Conservation (phyloP, 306 rosid species). For the Cicer bijugum region DNA sequence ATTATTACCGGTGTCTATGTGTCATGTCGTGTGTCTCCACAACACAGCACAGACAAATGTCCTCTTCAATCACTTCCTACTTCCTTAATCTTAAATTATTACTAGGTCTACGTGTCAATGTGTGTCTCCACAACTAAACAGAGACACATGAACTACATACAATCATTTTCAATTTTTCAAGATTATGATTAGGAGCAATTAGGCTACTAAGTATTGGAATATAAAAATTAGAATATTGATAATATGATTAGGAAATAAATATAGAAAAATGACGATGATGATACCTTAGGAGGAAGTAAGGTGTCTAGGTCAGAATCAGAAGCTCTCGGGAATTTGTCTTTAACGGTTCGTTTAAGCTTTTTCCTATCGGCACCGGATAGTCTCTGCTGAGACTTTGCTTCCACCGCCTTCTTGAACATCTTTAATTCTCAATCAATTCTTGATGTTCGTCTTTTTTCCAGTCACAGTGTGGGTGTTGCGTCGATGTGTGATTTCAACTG, state of each 20-base stretch:
- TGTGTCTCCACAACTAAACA: no score
- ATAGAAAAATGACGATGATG: not conserved
- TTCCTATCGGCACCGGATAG: constrained; percentile 90
- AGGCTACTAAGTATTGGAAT: not conserved
- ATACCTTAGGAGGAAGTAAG: constrained; percentile 86
- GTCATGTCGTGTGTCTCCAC: no score
- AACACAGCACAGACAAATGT: no score
- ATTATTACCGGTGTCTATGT: no score
- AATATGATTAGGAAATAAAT: not conserved
- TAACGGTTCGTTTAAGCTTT: constrained; percentile 72
- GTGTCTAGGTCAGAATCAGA: constrained; percentile 78
- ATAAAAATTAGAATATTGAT: not conserved
- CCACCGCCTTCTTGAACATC: constrained; percentile 94
- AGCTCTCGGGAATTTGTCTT: constrained; percentile 64
- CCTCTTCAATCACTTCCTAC: no score
- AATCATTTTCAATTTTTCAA: no score
- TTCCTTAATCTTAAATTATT: no score
- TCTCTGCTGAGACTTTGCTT: constrained; percentile 83
- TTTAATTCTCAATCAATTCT: not conserved
- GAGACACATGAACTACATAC: no score
- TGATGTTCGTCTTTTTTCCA: not conserved
- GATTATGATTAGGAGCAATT: not conserved
- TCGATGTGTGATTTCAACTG: no score
- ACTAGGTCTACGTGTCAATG: no score
- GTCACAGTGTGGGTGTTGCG: not conserved